Percentiles rank a stretch among this genome's conserved stretches.
These are phyloP conservation scores for Paramecium sonneborni DNA, from an alignment of 73 alveolate species.

Conservation along the genomic window DNA sequence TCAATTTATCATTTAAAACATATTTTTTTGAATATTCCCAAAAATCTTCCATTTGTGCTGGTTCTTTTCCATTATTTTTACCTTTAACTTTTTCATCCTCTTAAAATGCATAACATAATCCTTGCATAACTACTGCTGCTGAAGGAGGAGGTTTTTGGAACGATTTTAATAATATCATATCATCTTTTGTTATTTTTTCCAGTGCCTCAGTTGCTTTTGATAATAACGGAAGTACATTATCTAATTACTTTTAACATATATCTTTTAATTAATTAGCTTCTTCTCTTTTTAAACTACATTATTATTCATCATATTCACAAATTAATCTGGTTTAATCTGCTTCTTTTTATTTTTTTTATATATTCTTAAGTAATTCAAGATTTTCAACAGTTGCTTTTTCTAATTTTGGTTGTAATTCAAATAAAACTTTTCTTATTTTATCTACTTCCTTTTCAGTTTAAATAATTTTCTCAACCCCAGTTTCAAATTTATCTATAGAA, in stretches of 20 bases:
- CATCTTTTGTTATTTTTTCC: slow-evolving; percentile 90
- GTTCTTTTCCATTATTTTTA: slow-evolving; percentile 22
- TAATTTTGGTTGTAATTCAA: slow-evolving; percentile 88
- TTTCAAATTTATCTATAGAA: slow-evolving; percentile 26
- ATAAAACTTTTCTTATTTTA: slow-evolving; percentile 80
- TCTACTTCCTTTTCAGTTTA: slow-evolving; percentile 87
- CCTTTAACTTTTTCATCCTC: slow-evolving; percentile 56
- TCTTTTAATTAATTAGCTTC: slow-evolving; percentile 78
- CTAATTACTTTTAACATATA: slow-evolving; percentile 86
- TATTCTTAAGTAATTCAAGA: slow-evolving; percentile 40
- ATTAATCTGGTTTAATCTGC: slow-evolving; percentile 73
- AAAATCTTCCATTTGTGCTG: slow-evolving; percentile 69
- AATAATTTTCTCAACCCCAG: slow-evolving; percentile 79
- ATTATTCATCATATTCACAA: slow-evolving; percentile 69
- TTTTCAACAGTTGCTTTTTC: slow-evolving; percentile 79
- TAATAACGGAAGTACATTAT: slow-evolving; percentile 97
- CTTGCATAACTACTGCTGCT: slow-evolving; percentile 50
- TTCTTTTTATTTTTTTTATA: slow-evolving; percentile 67
- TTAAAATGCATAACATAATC: slow-evolving; percentile 64
- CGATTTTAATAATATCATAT: slow-evolving; percentile 89
- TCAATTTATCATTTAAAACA: slow-evolving; percentile 65
- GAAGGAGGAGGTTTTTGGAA: slow-evolving; percentile 89
- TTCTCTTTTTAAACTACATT: slow-evolving; percentile 71
- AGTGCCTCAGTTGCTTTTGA: slow-evolving; percentile 96
- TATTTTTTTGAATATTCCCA: slow-evolving; percentile 75